These are phyloP conservation scores for Yamadazyma buinensis DNA, from an alignment of 1,139 yeast genomes.

Conservation along the genomic window DNA sequence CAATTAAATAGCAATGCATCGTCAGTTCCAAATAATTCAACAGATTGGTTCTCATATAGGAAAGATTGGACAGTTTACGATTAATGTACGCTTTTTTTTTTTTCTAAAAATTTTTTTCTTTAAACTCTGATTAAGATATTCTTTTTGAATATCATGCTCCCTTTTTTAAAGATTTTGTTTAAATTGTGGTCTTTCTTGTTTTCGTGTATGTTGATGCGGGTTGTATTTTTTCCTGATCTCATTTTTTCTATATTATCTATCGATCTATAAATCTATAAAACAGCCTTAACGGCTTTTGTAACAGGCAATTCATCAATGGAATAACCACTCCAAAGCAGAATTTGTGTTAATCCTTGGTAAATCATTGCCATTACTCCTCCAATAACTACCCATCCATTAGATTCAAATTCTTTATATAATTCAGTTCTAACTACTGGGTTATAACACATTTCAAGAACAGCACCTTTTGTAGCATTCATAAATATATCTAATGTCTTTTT, in stretches of 20 bases:
- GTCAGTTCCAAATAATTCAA: slow-evolving; percentile 30
- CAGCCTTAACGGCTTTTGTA: slow-evolving; percentile 7
- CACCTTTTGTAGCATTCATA: slow-evolving; percentile 18
- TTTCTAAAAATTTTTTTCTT: too few species aligned
- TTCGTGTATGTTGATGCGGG: too few species aligned
- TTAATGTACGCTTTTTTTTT: slow-evolving; percentile 7
- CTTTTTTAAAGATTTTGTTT: too few species aligned
- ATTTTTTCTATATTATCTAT: too few species aligned
- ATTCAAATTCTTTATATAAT: slow-evolving; percentile 19
- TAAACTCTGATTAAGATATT: too few species aligned
- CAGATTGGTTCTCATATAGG: slow-evolving; percentile 38
- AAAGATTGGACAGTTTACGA: slow-evolving; percentile 36
- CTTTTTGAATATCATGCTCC: too few species aligned
- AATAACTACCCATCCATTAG: slow-evolving; percentile 22
- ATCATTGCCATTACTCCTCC: slow-evolving; percentile 26
- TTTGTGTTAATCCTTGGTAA: slow-evolving; percentile 28
- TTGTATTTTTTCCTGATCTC: too few species aligned
- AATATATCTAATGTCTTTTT: slow-evolving; percentile 22
- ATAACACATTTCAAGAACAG: slow-evolving; percentile 31
- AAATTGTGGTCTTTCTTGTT: too few species aligned
- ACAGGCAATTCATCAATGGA: slow-evolving; percentile 30
- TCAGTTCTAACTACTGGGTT: slow-evolving; percentile 22
- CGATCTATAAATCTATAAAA: too few species aligned
- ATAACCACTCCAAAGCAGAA: slow-evolving; percentile 25
- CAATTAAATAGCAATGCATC: slow-evolving; percentile 9